A percentile compares a stretch with the other conserved stretches of the same genome.
Conservation (phyloP, 2,329 filamentous ascomycete species). For the Cryphonectria japonica region DNA sequence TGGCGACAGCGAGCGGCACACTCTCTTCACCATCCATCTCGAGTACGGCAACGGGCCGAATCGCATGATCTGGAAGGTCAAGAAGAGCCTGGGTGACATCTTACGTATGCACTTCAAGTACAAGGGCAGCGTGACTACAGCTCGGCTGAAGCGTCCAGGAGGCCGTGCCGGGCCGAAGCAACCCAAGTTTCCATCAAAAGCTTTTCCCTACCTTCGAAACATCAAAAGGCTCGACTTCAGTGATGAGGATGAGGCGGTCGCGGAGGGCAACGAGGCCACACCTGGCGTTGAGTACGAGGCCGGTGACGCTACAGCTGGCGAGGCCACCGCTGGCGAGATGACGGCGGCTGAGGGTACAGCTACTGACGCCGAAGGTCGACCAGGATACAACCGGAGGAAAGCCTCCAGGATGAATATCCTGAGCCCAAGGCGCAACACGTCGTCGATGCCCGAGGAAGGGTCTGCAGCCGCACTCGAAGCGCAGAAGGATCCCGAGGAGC, state of each 20-base stretch:
- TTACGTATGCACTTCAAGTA: constrained; percentile 92
- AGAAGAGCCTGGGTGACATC: constrained; percentile 85
- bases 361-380: constrained; percentile 67
- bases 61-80: constrained; percentile 94
- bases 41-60: constrained; percentile 96
- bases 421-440: constrained; percentile 57
- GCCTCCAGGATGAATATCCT: constrained; percentile 56
- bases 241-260: constrained; percentile 63
- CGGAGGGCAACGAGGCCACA: constrained; percentile 35
- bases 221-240: constrained; percentile 78
- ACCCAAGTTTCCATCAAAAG: constrained; percentile 85
- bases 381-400: constrained; percentile 47
- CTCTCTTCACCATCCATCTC: constrained; percentile 86
- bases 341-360: constrained; percentile 67
- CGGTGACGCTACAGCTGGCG: constrained; percentile 47
- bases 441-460: constrained; percentile 53
- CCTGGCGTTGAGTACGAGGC: constrained; percentile 33
- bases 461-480: constrained; percentile 43
- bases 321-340: constrained; percentile 50
- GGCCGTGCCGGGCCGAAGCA: constrained; percentile 74
- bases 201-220: constrained; percentile 86
- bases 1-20: constrained; percentile 69
- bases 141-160: constrained; percentile 68
- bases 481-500: constrained; percentile 59
- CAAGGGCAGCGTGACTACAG: constrained; percentile 81